Base-by-base conservation (phyloP, 306 rosid genomes). In the Astragalus membranaceus region DNA sequence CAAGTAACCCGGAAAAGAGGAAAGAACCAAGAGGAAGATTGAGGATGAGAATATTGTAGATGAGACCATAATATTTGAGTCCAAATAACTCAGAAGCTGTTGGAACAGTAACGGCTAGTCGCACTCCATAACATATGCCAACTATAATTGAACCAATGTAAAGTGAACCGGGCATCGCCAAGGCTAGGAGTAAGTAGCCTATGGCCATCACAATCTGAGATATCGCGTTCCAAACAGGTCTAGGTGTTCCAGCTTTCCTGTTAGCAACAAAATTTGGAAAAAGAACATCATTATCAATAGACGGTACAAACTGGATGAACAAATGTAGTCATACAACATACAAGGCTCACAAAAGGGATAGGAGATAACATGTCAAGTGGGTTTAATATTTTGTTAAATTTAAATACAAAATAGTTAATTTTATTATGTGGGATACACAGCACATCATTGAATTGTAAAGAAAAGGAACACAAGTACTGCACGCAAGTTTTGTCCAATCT, bases 21-120 rank as follows among this genome's bases (percentile, higher is more conserved):
- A 94, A 87, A 47, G 99, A 94, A 2, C 99, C 99, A 0, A 94
- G 80, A 1, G 99, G 97, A 23, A 94, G 97, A 57, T 94, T 91
- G 59, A 94, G 92, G 67, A 94, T 91, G 12, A 94, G 85, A 56
- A 94, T 80, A 72, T 94, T 91, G 84, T 94, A 94, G 23, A 80
- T 64, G 11, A 80, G 66, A 57, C 84, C 84, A 23, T 75, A 89
- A 26, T 88, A 88, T 74, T 86, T 92, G 68, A 92, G 91, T n/a
- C 98, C 98, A 64, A 92, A 92, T 8, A 92, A 77, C 70, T 1
- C 86, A 0, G 96, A 92, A 4, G 98, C 98, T 0, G 89, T 68
- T 0, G 96, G 92, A 23, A 89, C 96, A 1, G 95, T 92, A 47
- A 92, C 53, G 0, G 98, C 94, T 2, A 92, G 82, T 2, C 96